phyloP scores from a whole-genome alignment of 2,329 filamentous ascomycete species.

The Sphaerulina musiva region DNA sequence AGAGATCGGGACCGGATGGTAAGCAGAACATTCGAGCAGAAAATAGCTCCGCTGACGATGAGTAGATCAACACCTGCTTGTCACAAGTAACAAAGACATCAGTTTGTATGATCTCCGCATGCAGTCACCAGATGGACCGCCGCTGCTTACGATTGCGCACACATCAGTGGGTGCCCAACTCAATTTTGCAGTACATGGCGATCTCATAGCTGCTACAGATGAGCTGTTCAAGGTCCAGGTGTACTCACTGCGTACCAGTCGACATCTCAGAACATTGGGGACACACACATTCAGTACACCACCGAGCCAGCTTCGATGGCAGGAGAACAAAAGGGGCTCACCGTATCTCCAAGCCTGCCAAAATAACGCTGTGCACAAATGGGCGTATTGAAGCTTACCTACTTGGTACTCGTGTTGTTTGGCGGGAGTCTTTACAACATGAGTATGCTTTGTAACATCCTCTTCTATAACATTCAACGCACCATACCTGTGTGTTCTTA shows the following conservation, averaged over 20 bases:
- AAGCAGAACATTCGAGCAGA: neutral
- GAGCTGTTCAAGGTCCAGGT: slow-evolving; percentile 20
- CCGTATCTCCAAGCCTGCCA: slow-evolving; percentile 23
- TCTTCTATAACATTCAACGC: neutral
- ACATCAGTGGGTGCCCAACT: slow-evolving; percentile 3
- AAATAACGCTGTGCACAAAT: slow-evolving; percentile 16
- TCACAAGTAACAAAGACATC: slow-evolving; percentile 18
- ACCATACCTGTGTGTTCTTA: neutral
- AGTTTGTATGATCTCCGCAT: slow-evolving; percentile 19
- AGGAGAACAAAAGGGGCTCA: slow-evolving; percentile 16
- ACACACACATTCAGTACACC: neutral
- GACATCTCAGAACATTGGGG: slow-evolving; percentile 15
- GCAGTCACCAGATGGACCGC: neutral
- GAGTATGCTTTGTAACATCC: neutral
- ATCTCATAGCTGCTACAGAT: slow-evolving; percentile 23
- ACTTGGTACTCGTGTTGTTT: too few relatives aligned
- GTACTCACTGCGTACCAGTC: slow-evolving; percentile 22
- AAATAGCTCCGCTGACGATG: neutral
- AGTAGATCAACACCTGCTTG: slow-evolving; percentile 13
- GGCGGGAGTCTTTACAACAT: too few relatives aligned
- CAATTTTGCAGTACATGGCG: slow-evolving; percentile 6
- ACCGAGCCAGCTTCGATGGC: slow-evolving; percentile 17
- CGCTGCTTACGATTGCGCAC: slow-evolving; percentile 13
- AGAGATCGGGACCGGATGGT: slow-evolving; percentile 2
- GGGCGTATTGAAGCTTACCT: slow-evolving; percentile 12